phyloP scores from a whole-genome alignment of 2,329 filamentous ascomycete genomes.

The Aspergillus tamarii region DNA sequence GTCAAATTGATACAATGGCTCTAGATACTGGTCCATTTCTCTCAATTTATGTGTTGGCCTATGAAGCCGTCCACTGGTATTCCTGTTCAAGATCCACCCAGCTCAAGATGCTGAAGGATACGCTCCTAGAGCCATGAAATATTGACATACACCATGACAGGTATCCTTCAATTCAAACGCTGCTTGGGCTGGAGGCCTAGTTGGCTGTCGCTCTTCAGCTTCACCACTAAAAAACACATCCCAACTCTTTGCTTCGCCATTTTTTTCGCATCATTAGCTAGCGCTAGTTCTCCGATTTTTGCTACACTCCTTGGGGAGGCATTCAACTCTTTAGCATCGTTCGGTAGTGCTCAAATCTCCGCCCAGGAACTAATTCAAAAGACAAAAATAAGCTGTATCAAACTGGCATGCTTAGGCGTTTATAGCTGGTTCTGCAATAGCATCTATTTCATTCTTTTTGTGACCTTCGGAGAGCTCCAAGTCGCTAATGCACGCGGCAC shows the following conservation, averaged over 20 bases:
- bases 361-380: slow-evolving; percentile 56
- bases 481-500: slow-evolving; percentile 65
- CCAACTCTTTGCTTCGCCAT: slow-evolving; percentile 59
- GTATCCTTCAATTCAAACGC: slow-evolving; percentile 4
- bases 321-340: slow-evolving; percentile 71
- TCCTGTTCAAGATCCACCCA: background rate
- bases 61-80: background rate
- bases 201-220: slow-evolving; percentile 69
- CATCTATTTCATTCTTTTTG: slow-evolving; percentile 70
- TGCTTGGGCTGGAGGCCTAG: slow-evolving; percentile 18
- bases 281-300: slow-evolving; percentile 65
- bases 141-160: slow-evolving; percentile 3
- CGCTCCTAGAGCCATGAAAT: background rate
- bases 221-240: slow-evolving; percentile 66
- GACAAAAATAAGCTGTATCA: slow-evolving; percentile 64
- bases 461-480: slow-evolving; percentile 80
- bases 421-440: slow-evolving; percentile 70
- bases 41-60: background rate
- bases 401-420: slow-evolving; percentile 65
- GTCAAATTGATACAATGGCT: background rate
- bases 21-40: background rate
- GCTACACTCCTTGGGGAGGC: slow-evolving; percentile 74
- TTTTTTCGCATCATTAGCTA: slow-evolving; percentile 60
- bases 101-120: background rate
- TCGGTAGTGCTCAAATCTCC: slow-evolving; percentile 59